Conservation (phyloP, 768 basidiomycete genomes). For the Mycena chlorophos region DNA sequence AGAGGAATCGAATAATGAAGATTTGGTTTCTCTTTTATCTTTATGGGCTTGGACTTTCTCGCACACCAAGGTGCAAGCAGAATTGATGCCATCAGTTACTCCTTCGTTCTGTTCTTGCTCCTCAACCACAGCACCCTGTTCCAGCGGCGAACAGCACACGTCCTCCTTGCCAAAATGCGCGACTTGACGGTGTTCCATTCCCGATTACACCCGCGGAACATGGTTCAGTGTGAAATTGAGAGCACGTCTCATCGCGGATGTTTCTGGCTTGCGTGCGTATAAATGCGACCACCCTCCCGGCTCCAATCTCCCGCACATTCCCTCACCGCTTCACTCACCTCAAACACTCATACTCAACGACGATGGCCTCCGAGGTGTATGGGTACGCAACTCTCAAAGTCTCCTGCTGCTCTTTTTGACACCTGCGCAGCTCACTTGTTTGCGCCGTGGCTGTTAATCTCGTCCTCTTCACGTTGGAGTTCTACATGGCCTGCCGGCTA, state of each 20-base stretch:
- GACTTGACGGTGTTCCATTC: too few species aligned
- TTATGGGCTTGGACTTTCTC: too few species aligned
- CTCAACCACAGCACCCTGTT: too few species aligned
- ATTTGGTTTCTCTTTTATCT: too few species aligned
- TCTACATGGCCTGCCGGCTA: slow-evolving; percentile 11
- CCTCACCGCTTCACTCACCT: background rate
- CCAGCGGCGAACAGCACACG: too few species aligned
- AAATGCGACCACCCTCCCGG: background rate
- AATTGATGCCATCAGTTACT: too few species aligned
- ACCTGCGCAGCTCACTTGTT: slow-evolving; percentile 8
- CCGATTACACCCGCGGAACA: too few species aligned
- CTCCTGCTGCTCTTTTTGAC: background rate
- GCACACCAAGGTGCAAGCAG: too few species aligned
- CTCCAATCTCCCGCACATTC: background rate
- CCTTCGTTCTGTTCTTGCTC: too few species aligned
- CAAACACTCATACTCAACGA: background rate
- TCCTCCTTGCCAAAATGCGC: too few species aligned
- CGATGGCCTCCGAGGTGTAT: slow-evolving; percentile 10
- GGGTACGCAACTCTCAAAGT: background rate
- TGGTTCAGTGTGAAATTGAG: too few species aligned
- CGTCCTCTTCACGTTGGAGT: slow-evolving; percentile 9
- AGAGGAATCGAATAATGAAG: too few species aligned
- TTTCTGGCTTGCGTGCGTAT: background rate
- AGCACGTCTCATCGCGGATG: slow-evolving; percentile 4
- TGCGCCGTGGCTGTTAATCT: slow-evolving; percentile 8